These are phyloP conservation scores for Lentinula boryana DNA, from an alignment of 768 basidiomycete genomes.

Conservation along the genomic window DNA sequence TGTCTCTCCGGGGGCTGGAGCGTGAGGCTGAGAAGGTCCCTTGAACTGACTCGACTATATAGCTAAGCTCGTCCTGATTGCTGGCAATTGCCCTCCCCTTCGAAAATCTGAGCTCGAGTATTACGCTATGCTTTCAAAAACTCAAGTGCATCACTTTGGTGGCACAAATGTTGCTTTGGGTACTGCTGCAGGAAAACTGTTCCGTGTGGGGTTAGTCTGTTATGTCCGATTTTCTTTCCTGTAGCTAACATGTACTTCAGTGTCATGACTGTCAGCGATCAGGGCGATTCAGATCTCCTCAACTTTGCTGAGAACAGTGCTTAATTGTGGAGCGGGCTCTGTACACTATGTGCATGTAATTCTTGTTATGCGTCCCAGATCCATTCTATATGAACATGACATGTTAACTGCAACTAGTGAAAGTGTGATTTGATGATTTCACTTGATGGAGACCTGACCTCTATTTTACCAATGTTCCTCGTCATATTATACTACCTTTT, in stretches of 20 bases:
- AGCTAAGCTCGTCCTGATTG: constrained; percentile 99
- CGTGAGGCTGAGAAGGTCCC: constrained; percentile 99
- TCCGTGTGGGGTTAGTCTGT: constrained; percentile 82
- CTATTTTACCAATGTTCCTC: too few species aligned
- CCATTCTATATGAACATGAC: too few species aligned
- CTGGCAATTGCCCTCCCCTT: constrained; percentile 97
- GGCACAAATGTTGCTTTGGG: constrained; percentile 98
- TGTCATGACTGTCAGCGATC: constrained; percentile 96
- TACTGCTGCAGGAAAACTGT: constrained; percentile 98
- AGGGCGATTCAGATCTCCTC: constrained; percentile 94
- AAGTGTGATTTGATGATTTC: too few species aligned
- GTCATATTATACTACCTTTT: too few species aligned
- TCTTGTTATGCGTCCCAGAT: too few species aligned
- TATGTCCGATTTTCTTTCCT: neutral
- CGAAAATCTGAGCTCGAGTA: constrained; percentile 99
- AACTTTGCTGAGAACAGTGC: constrained; percentile 73
- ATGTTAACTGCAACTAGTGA: too few species aligned
- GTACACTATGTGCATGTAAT: neutral
- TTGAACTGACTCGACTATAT: constrained; percentile 53
- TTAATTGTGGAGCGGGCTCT: neutral
- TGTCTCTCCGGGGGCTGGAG: constrained; percentile 88
- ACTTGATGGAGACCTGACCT: too few species aligned
- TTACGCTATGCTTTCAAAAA: constrained; percentile 99
- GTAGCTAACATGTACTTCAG: constrained; percentile 29
- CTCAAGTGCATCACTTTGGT: constrained; percentile 94